Percentiles rank a stretch among this genome's conserved stretches.
These are phyloP conservation scores for Pseudonectria buxi DNA, from an alignment of 2,329 filamentous ascomycete genomes.

Conservation along the genomic window DNA sequence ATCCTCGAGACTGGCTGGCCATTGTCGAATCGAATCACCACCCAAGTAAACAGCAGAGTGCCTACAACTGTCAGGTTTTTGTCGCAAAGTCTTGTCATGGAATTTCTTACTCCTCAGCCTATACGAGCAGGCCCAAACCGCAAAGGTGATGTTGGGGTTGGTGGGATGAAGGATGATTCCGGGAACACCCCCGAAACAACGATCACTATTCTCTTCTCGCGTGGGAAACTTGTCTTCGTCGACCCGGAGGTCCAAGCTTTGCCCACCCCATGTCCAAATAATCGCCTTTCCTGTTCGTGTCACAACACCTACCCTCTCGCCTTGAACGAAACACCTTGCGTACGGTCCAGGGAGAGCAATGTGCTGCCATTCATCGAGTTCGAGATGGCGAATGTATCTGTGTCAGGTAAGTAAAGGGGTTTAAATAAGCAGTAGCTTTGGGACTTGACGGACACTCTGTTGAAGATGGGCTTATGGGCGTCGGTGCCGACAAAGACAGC, in stretches of 20 bases:
- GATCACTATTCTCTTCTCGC: background rate
- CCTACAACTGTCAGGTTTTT: constrained; percentile 3
- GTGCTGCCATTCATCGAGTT: constrained; percentile 9
- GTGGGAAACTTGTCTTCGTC: constrained; percentile 1
- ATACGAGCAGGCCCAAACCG: constrained; percentile 7
- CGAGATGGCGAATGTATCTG: constrained; percentile 18
- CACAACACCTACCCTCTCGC: constrained; percentile 13
- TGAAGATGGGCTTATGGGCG: background rate
- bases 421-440: too few species aligned
- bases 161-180: constrained; percentile 17
- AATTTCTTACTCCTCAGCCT: background rate
- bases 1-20: constrained; percentile 4
- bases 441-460: background rate
- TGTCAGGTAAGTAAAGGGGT: background rate
- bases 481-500: constrained; percentile 9
- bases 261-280: constrained; percentile 16
- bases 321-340: constrained; percentile 11
- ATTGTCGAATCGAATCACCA: constrained; percentile 10
- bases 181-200: constrained; percentile 8
- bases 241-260: constrained; percentile 10
- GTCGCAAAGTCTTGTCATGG: constrained; percentile 1
- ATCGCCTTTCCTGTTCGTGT: constrained; percentile 15
- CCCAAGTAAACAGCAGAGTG: constrained; percentile 1
- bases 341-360: constrained; percentile 14
- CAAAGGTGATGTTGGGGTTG: constrained; percentile 11